Evolutionary conservation across 164 flowering plant genomes (phyloP).

Genomic region (Aristolochia californica): DNA sequence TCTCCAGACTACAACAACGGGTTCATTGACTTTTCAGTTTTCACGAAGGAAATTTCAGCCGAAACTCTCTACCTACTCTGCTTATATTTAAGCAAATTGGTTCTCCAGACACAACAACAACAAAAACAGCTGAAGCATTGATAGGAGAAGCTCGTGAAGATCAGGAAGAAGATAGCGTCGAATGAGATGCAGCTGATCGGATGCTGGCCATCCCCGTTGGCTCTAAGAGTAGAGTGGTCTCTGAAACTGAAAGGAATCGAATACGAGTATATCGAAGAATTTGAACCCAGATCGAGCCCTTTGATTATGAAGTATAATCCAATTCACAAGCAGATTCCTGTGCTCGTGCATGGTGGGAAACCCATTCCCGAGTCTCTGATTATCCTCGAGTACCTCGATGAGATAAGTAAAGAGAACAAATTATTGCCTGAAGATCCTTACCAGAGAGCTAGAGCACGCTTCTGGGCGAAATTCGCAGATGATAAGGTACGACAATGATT

Average conservation of each 20-base stretch:
- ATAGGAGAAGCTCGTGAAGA: too few relatives aligned
- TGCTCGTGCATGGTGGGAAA: constrained; percentile 1
- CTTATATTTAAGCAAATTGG: too few relatives aligned
- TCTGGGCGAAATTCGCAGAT: constrained; percentile 7
- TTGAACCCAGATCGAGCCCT: constrained; percentile 18
- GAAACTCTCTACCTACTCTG: too few relatives aligned
- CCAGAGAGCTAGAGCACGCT: constrained; percentile 4
- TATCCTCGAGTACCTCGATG: constrained; percentile 5
- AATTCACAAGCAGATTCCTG: constrained; percentile 6
- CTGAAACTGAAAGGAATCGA: constrained; percentile 21
- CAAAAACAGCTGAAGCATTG: too few relatives aligned
- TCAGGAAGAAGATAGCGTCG: not conserved
- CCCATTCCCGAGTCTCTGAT: constrained; percentile 4
- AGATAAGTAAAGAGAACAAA: not conserved
- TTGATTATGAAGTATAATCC: constrained; percentile 11
- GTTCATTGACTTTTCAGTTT: too few relatives aligned
- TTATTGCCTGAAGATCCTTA: constrained; percentile 8
- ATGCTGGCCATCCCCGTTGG: not conserved
- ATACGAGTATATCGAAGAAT: constrained; percentile 16
- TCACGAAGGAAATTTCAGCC: too few relatives aligned
- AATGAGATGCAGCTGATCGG: constrained; percentile 4
- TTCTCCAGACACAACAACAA: too few relatives aligned
- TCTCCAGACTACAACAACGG: too few relatives aligned
- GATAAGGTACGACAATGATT: not conserved
- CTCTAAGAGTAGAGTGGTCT: constrained; percentile 4